Base-by-base conservation (phyloP, 2,329 filamentous ascomycete species). In the Cordyceps cateniannulata region DNA sequence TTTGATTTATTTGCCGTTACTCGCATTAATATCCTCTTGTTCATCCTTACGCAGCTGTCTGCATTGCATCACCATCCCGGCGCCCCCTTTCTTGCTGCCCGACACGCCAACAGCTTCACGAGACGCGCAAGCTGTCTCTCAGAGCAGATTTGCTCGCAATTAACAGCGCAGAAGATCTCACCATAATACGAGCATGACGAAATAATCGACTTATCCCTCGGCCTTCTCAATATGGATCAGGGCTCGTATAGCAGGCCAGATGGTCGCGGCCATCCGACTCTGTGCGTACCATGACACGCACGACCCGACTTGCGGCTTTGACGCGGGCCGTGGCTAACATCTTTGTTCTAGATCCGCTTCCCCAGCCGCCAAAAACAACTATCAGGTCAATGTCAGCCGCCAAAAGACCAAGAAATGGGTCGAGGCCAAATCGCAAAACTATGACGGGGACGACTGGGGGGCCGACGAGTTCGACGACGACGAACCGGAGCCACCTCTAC, bases 361-460 rank as follows among this genome's bases (percentile, higher is more conserved):
- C 14, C 42, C 24, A 24, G 51, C 51, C 22, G 38, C 24, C 22
- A 69, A 66, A 59, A 71, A 67, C 62, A 69, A 74, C 27, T 96
- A 93, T 76, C 89, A 90, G 72, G 85, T 91, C 56, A 96, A 96
- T 72, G 87, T 97, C 53, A 93, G 90, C 75, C 87, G 93, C 63
- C 84, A 86, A 60, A 96, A 96, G 77, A 97, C 93, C 60, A 90
- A 88, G 75, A 96, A 96, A 83, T 98, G 93, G 93, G 88, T 93
- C 42, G 89, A 96, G 69, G 93, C 93, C 40, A 93, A 93, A 73
- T 81, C 85, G 62, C 87, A 89, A 67, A 90, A 85, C 70, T 98
- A 98, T 70, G 93, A 93, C 69, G 93, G 93, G 64, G 92, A 96
- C 68, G 93, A 96, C 70, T 97, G 93, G 93, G 93, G 91, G 40